Evolutionary conservation across 1,139 yeast genomes (phyloP), one percentile per base, ranked within the genome.

Genomic region (Yamadazyma pseudoaaseri): DNA sequence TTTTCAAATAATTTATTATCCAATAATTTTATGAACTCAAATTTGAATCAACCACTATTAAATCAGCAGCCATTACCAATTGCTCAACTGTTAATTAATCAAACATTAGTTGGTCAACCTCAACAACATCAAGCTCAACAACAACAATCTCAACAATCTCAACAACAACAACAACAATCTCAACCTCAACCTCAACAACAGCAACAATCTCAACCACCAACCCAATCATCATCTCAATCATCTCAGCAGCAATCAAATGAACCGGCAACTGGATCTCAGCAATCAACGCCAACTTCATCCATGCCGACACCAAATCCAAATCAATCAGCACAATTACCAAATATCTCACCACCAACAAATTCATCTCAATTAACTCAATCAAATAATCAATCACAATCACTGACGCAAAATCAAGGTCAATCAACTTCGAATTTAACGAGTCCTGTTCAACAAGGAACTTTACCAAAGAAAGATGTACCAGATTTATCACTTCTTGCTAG

Each of bases 401-500:
- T 26, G 28, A 17, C 14, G 17, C 17, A 9, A 14, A 6, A 12
- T 8, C 12, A 6, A 22, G 18, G 34, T 2, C 34, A 30, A 11
- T 13, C 28, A 5, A 22, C 26, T 10, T 35, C 43, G 7, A 37
- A 31, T 29, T 31, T 34, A 7, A 44, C 47, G 11, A 43, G 45
- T 29, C 55, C 49, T 11, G 46, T 37, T 16, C 42, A 45, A 36
- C 44, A 39, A 34, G 46, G 35, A 20, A 28, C 33, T 16, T 35
- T 51, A 22, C 37, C 48, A 20, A 32, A 49, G 16, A 68, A 62
- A 42, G 73, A 65, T 45, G 69, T 83, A n/a, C 87, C 86, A 9
- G 92, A 84, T 52, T 66, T 83, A 44, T 79, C 87, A 2, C 62
- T 83, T 31, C 62, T 84, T 31, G 87, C 90, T 0, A 63, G 86